Percentiles rank a stretch among this genome's conserved stretches.
Evolutionary conservation across 179 eudicot genomes (phyloP).

Genomic region (Silene coronaria): DNA sequence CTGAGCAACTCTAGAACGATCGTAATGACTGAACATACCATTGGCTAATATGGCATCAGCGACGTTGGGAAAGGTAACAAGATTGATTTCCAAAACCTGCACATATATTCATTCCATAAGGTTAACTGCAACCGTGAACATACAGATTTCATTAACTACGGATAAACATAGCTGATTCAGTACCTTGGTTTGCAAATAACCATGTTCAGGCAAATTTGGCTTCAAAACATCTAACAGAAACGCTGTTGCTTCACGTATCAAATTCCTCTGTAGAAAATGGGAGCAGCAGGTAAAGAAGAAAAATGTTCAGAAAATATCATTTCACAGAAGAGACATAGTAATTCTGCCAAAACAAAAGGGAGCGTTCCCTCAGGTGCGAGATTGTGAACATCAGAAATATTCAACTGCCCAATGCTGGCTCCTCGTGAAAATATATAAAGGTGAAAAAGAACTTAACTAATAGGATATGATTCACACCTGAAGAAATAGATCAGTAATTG

Average conservation of each 20-base stretch:
- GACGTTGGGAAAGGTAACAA: constrained; percentile 88
- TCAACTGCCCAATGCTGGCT: background rate
- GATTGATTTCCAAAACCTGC: constrained; percentile 88
- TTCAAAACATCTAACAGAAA: constrained; percentile 86
- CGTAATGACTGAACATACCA: constrained; percentile 93
- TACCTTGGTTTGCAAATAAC: constrained; percentile 84
- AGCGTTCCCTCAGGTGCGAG: background rate
- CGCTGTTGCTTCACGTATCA: constrained; percentile 99
- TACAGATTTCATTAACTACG: background rate
- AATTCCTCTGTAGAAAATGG: constrained; percentile 54
- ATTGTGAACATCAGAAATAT: background rate
- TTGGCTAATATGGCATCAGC: constrained; percentile 93
- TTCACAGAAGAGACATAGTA: background rate
- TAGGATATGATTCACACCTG: constrained; percentile 40
- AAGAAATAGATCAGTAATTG: constrained; percentile 90
- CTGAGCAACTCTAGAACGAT: constrained; percentile 84
- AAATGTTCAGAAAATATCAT: background rate
- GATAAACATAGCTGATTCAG: constrained; percentile 7
- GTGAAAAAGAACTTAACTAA: background rate
- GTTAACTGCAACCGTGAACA: background rate
- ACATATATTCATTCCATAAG: constrained; percentile 16
- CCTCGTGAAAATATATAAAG: background rate
- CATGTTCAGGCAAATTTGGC: constrained; percentile 93
- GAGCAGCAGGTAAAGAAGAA: background rate
- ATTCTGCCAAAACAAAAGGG: background rate